Evolutionary conservation across 768 basidiomycete genomes (phyloP), one percentile per base, ranked within the genome.

Genomic region (Sistotremastrum niveocremeum): DNA sequence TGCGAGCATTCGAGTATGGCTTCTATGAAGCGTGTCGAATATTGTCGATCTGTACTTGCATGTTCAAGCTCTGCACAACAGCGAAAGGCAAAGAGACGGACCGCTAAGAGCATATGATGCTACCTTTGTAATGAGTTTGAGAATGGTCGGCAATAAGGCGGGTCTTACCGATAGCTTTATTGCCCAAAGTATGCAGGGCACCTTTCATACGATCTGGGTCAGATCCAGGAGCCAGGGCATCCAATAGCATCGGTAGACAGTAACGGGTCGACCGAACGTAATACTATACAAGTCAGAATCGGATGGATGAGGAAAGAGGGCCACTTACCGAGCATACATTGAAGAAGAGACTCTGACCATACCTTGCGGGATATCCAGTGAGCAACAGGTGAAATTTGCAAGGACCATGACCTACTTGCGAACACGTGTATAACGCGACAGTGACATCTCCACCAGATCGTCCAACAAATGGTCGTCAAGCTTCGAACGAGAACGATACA

Each of bases 141-240:
- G 28, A 33, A 7, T 34, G 28, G 38, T 46, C 34, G 45, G 5
- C 41, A 40, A 49, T 3, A 46, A 34, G 43, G 29, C 4, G 44
- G 8, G 36, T 53, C 74, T 39, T 50, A 82, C 82, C 72, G 45
- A 71, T 79, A 32, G 74, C 79, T 60, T 82, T 84, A 54, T 81
- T 79, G 65, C 77, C 77, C 7, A 87, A 62, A 4, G 81, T 79
- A 76, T 85, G 89, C 12, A 90, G 62, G 3, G 86, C 84, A 7
- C 90, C 90, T 65, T 95, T 93, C 79, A 90, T 86, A n/a, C 83
- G 73, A 58, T 89, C 86, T 53, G 86, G 85, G 36, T 91, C 87
- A 12, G 71, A 72, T 3, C 81, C 85, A 5, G 80, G 77, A 42
- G 73, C 68, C 44, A 83, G 62, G 4, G 75, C 72, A 37, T 67